A percentile compares a stretch with the other conserved stretches of the same genome.
Evolutionary conservation across 352 stramenopile species (phyloP).

Genomic region (Globisporangium alternatum): DNA sequence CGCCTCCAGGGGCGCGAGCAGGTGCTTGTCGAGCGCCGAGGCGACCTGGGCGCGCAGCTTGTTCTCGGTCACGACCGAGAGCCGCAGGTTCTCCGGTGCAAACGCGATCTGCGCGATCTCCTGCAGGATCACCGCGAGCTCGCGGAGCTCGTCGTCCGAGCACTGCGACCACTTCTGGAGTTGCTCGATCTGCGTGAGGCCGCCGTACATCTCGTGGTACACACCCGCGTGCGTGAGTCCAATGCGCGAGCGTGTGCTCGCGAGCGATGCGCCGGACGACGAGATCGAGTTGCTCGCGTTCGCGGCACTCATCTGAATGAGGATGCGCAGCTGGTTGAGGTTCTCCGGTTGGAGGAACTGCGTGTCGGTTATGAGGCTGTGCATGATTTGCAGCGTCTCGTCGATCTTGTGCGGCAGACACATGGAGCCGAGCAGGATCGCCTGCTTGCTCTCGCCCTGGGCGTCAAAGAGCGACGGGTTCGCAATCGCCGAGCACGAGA

Average conservation of each 20-base stretch:
- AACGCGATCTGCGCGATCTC: slow-evolving; percentile 63
- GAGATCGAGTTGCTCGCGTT: slow-evolving; percentile 72
- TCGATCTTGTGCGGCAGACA: slow-evolving; percentile 76
- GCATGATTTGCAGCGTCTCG: slow-evolving; percentile 51
- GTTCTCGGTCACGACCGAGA: slow-evolving; percentile 77
- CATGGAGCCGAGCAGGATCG: slow-evolving; percentile 61
- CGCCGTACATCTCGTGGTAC: slow-evolving; percentile 70
- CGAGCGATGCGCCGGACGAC: slow-evolving; percentile 59
- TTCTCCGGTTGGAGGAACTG: slow-evolving; percentile 73
- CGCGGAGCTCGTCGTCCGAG: slow-evolving; percentile 59
- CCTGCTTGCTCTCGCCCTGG: slow-evolving; percentile 39
- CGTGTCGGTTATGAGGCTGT: slow-evolving; percentile 67
- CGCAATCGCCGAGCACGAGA: slow-evolving; percentile 56
- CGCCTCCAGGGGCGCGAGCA: slow-evolving; percentile 41
- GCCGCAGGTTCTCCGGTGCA: slow-evolving; percentile 42
- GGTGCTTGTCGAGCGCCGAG: slow-evolving; percentile 33
- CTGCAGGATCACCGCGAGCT: slow-evolving; percentile 50
- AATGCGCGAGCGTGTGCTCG: slow-evolving; percentile 53
- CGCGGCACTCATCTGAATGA: slow-evolving; percentile 67
- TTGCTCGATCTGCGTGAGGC: slow-evolving; percentile 71
- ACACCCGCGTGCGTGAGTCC: slow-evolving; percentile 46
- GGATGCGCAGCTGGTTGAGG: slow-evolving; percentile 64
- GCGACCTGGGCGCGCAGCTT: slow-evolving; percentile 57
- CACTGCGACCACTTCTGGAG: slow-evolving; percentile 71
- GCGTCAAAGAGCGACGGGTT: slow-evolving; percentile 58